Evolutionary conservation across 129 eudicot genomes (phyloP).

Genomic region (Arctium minus): DNA sequence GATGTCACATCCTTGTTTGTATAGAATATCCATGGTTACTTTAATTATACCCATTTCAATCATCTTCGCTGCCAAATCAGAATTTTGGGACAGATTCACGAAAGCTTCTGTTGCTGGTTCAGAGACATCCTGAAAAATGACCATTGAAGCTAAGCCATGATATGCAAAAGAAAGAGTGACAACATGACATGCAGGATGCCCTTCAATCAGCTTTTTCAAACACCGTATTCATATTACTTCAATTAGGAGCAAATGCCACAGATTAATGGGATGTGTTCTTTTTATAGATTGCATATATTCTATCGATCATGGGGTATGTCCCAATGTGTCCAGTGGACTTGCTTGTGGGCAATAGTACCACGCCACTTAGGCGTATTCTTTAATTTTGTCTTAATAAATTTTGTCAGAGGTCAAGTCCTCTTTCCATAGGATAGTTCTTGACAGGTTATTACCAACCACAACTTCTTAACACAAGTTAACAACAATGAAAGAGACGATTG

Average conservation of each 20-base stretch:
- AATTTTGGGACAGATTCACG: slow-evolving; percentile 68
- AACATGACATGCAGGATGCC: background rate
- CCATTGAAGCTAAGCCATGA: background rate
- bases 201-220: background rate
- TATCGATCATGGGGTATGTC: background rate
- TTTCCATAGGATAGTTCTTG: background rate
- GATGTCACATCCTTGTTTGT: slow-evolving; percentile 56
- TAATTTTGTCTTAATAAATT: background rate
- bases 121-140: slow-evolving; percentile 66
- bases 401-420: background rate
- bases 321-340: background rate
- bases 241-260: background rate
- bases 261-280: background rate
- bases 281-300: background rate
- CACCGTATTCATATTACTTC: background rate
- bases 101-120: slow-evolving; percentile 89
- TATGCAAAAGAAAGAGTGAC: background rate
- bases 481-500: background rate
- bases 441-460: background rate
- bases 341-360: background rate
- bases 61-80: slow-evolving; percentile 72
- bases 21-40: slow-evolving; percentile 52
- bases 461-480: background rate
- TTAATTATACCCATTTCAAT: slow-evolving; percentile 55
- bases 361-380: background rate